These are phyloP conservation scores for Terfezia boudieri DNA, from an alignment of 495 filamentous ascomycete species.

Conservation along the genomic window DNA sequence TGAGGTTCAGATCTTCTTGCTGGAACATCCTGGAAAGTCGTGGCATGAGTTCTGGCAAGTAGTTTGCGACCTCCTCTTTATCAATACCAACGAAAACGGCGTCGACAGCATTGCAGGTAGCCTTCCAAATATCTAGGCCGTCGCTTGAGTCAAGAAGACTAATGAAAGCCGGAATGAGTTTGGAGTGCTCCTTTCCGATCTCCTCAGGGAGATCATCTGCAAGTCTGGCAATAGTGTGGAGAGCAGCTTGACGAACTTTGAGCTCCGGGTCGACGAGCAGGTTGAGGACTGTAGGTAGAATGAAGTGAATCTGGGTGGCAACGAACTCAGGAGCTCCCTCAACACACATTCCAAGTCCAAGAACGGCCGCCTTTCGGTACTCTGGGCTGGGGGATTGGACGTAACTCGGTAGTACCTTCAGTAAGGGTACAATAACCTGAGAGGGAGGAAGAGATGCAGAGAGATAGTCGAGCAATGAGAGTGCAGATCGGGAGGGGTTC, in stretches of 20 bases:
- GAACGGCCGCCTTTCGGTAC: slow-evolving; percentile 68
- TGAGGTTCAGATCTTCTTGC: slow-evolving; percentile 71
- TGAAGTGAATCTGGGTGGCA: slow-evolving; percentile 27
- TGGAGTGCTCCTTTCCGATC: slow-evolving; percentile 57
- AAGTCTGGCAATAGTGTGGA: slow-evolving; percentile 66
- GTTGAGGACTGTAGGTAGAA: slow-evolving; percentile 60
- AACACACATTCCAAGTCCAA: slow-evolving; percentile 80
- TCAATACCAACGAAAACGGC: slow-evolving; percentile 80
- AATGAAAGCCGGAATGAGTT: slow-evolving; percentile 60
- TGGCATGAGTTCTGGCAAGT: slow-evolving; percentile 60
- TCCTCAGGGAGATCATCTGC: slow-evolving; percentile 86
- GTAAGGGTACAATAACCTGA: slow-evolving; percentile 81
- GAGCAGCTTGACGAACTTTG: slow-evolving; percentile 62
- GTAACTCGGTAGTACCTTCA: slow-evolving; percentile 63
- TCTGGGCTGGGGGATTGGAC: slow-evolving; percentile 48
- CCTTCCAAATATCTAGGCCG: slow-evolving; percentile 56
- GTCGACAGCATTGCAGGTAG: slow-evolving; percentile 76
- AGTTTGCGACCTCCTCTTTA: slow-evolving; percentile 52
- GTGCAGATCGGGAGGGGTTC: slow-evolving; percentile 67
- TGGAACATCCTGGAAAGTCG: slow-evolving; percentile 61
- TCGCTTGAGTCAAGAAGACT: slow-evolving; percentile 69
- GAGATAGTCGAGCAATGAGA: slow-evolving; percentile 73
- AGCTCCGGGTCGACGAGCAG: slow-evolving; percentile 63
- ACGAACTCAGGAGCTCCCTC: slow-evolving; percentile 67
- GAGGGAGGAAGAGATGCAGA: slow-evolving; percentile 70